Conservation (phyloP, 2,329 filamentous ascomycete genomes). For the Fusarium sp. region DNA sequence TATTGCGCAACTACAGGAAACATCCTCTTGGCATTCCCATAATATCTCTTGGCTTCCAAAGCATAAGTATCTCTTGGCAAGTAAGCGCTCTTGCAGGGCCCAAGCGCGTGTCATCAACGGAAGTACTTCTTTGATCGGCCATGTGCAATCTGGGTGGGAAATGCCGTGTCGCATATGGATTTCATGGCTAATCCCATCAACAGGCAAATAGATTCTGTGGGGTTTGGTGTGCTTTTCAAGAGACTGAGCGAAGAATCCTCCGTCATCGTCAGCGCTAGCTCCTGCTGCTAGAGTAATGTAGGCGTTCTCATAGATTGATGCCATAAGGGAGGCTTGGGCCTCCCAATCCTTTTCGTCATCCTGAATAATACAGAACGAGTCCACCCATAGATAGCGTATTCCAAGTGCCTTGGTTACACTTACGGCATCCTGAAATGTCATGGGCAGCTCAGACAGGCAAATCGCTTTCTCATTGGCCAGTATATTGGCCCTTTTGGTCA, state of each 20-base stretch:
- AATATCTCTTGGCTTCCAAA: neutral
- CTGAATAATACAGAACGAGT: neutral
- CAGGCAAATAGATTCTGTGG: neutral
- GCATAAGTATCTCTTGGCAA: neutral
- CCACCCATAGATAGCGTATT: neutral
- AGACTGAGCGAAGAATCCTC: neutral
- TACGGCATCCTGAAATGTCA: neutral
- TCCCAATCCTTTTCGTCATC: slow-evolving; percentile 3
- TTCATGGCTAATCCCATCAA: neutral
- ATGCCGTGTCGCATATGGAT: neutral
- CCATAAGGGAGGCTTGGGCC: neutral
- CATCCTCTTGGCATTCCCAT: slow-evolving; percentile 8
- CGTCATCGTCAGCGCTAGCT: neutral
- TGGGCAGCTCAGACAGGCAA: neutral
- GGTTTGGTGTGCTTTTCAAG: neutral
- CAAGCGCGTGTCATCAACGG: slow-evolving; percentile 6
- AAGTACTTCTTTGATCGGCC: neutral
- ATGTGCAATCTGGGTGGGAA: neutral
- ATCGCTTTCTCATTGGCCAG: neutral
- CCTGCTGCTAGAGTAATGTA: slow-evolving; percentile 4
- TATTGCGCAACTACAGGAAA: neutral
- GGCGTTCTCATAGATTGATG: neutral
- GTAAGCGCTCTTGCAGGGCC: neutral
- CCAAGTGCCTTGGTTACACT: neutral
- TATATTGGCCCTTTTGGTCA: neutral